Evolutionary conservation across 139 green algal species (phyloP), one percentile per base, ranked within the genome.

Genomic region (Chlorella sorokiniana): DNA sequence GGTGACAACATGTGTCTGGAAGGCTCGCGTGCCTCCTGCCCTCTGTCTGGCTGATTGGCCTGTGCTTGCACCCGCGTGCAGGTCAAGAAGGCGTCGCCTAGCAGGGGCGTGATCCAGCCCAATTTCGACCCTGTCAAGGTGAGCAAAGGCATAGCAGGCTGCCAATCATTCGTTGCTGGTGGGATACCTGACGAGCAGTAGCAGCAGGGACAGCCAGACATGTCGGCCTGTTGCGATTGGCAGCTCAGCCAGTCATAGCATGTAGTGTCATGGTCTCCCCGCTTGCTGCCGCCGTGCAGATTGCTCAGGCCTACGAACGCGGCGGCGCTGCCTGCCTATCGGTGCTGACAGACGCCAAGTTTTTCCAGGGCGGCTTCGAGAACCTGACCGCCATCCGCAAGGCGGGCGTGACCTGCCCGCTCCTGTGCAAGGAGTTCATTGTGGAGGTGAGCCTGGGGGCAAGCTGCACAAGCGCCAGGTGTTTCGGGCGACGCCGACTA

Each of bases 351-450:
- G 96, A 99, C 85, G 79, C 85, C 27, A 98, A 98, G 88, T 99
- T 95, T 84, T 99, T 99, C 89, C 88, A 93, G 76, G 93, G 94
- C 62, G 78, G 86, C 70, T 97, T 97, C 84, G 88, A 96, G 78
- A 95, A 96, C 86, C 84, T 98, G 70, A 78, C 85, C 70, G 42
- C 87, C 37, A 97, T 98, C 78, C 86, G 92, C 20, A 68, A 76
- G 0, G 90, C 94, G 9, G 94, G 93, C 40, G 95, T 98, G 38
- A 68, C 27, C 29, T 98, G 94, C 86, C 97, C 97, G 33, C 89
- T 99, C 72, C 92, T 99, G 71, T 98, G 95, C 92, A 99, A 99
- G 89, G 97, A 99, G 91, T 99, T 99, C 83, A 96, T 99, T 68
- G 93, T 99, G 35, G 97, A 99, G 84, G 69, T 81, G 68, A 4